phyloP scores from a whole-genome alignment of 805 yeast species.

The Barnettozyma pratensis region DNA sequence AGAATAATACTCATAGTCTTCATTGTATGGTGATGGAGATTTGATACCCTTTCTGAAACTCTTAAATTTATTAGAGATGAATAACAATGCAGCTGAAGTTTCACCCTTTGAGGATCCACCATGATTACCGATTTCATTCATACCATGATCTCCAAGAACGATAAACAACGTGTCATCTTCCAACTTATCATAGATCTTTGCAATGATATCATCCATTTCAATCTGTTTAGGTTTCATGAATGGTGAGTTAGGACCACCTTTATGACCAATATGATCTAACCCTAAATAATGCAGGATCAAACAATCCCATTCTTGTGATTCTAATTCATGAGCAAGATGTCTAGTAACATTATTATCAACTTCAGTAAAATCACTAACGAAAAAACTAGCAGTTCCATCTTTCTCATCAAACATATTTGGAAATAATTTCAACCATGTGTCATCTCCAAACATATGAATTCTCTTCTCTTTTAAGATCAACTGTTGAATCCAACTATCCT shows the following conservation, averaged over 20 bases:
- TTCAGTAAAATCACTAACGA: conserved; percentile 90
- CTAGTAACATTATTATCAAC: conserved; percentile 93
- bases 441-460: conserved; percentile 91
- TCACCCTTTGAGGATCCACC: conserved; percentile 95
- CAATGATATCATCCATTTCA: conserved; percentile 78
- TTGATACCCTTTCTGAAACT: conserved; percentile 9
- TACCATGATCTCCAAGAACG: conserved; percentile 91
- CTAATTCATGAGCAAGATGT: conserved; percentile 62
- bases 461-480: conserved; percentile 32
- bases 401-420: conserved; percentile 59
- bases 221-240: conserved; percentile 77
- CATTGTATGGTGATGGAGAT: conserved; percentile 26
- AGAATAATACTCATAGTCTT: conserved; percentile 48
- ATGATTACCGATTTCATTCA: conserved; percentile 93
- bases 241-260: conserved; percentile 81
- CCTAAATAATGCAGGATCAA: conserved; percentile 89
- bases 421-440: conserved; percentile 92
- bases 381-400: conserved; percentile 92
- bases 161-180: conserved; percentile 58
- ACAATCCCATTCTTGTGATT: conserved; percentile 64
- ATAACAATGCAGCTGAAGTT: conserved; percentile 76
- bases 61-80: conserved; percentile 59
- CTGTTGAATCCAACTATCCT: conserved; percentile 87
- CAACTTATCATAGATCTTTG: conserved; percentile 41
- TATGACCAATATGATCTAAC: conserved; percentile 95